A percentile compares a stretch with the other conserved stretches of the same genome.
These are phyloP conservation scores for Candida jianshihensis DNA, from an alignment of 805 yeast genomes.

Conservation along the genomic window DNA sequence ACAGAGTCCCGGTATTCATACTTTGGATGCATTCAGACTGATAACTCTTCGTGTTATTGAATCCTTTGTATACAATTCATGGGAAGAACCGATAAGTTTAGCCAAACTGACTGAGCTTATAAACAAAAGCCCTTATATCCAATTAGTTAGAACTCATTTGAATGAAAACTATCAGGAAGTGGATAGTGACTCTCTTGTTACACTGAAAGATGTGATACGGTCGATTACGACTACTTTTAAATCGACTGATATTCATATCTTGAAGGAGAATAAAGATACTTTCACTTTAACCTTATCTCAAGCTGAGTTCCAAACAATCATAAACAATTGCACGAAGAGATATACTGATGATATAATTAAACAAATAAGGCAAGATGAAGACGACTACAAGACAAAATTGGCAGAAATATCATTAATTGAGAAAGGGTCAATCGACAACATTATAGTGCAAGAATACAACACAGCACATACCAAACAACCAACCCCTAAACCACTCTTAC, in stretches of 20 bases:
- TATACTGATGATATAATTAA: conserved; percentile 6
- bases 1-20: conserved; percentile 1
- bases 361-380: conserved; percentile 12
- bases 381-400: conserved; percentile 5
- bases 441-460: conserved; percentile 11
- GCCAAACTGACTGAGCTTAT: conserved; percentile 16
- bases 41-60: conserved; percentile 21
- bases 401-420: conserved; percentile 13
- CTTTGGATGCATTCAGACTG: conserved; percentile 15
- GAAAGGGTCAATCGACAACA: conserved; percentile 15
- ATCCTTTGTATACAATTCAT: conserved; percentile 17
- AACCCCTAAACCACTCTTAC: neutral
- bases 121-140: conserved; percentile 14
- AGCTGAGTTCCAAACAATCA: conserved; percentile 13
- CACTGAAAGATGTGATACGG: conserved; percentile 18
- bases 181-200: conserved; percentile 4
- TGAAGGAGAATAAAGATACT: conserved; percentile 18
- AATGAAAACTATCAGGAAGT: conserved; percentile 4
- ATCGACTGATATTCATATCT: conserved; percentile 16
- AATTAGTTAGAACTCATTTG: conserved; percentile 7
- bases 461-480: conserved; percentile 1
- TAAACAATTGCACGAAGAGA: conserved; percentile 5
- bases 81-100: conserved; percentile 17
- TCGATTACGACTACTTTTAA: conserved; percentile 19
- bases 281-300: conserved; percentile 17